A percentile compares a stretch with the other conserved stretches of the same genome.
phyloP scores from a whole-genome alignment of 139 green algal genomes.

The Asterochloris erici region DNA sequence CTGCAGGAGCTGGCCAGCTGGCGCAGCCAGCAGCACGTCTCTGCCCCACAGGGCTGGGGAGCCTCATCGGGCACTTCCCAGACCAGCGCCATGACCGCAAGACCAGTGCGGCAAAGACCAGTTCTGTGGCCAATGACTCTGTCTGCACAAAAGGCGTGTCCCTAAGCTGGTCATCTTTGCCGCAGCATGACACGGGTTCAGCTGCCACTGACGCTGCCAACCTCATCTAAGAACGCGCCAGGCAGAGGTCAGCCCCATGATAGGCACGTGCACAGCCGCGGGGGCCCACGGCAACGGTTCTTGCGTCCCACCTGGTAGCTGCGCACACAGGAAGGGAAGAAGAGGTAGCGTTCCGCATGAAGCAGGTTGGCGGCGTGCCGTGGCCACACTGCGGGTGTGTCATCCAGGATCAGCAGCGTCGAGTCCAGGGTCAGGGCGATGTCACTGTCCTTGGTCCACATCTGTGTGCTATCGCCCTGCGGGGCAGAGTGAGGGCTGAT shows the following conservation, averaged over 20 bases:
- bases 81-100: no score
- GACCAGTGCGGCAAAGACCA: no score
- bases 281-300: slow-evolving; percentile 45
- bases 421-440: slow-evolving; percentile 77
- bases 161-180: background rate
- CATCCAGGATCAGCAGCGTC: slow-evolving; percentile 85
- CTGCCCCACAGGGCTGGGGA: no score
- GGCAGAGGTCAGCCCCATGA: background rate
- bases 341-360: slow-evolving; percentile 84
- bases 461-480: slow-evolving; percentile 48
- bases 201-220: background rate
- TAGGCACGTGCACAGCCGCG: background rate
- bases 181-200: background rate
- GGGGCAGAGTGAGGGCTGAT: background rate
- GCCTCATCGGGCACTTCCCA: no score
- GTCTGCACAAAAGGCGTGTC: background rate
- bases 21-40: no score
- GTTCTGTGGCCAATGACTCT: no score
- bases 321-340: slow-evolving; percentile 67
- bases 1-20: no score
- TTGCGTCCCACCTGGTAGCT: slow-evolving; percentile 24
- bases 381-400: slow-evolving; percentile 89
- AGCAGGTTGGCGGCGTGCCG: slow-evolving; percentile 81
- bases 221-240: background rate
- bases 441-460: slow-evolving; percentile 81